Percentiles rank a stretch among this genome's conserved stretches.
phyloP scores from a whole-genome alignment of 2,329 filamentous ascomycete genomes.

The Aspergillus sp. region DNA sequence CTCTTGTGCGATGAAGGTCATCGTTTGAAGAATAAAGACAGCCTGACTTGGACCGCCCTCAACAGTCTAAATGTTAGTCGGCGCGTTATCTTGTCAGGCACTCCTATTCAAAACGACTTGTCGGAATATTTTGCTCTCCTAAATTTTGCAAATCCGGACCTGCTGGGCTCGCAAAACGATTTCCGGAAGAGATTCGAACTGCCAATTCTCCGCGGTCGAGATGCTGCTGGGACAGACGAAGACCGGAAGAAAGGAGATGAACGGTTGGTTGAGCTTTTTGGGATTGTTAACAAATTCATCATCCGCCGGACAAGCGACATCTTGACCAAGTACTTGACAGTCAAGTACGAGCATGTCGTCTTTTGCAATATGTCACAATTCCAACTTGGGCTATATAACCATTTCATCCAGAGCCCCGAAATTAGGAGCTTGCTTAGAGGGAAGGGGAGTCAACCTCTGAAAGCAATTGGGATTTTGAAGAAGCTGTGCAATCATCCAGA shows the following conservation, averaged over 20 bases:
- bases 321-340: conserved; percentile 88
- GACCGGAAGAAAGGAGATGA: conserved; percentile 78
- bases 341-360: conserved; percentile 98
- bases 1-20: conserved; percentile 96
- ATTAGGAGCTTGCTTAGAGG: conserved; percentile 86
- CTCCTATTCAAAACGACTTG: conserved; percentile 96
- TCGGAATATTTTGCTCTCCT: conserved; percentile 95
- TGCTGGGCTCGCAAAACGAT: conserved; percentile 78
- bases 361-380: conserved; percentile 94
- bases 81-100: conserved; percentile 90
- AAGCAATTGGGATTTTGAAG: conserved; percentile 93
- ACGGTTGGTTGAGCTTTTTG: conserved; percentile 68
- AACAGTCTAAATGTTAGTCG: conserved; percentile 84
- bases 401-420: conserved; percentile 91
- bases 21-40: conserved; percentile 92
- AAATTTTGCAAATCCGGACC: conserved; percentile 89
- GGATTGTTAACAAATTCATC: conserved; percentile 93
- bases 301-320: conserved; percentile 97
- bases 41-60: conserved; percentile 83
- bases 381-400: conserved; percentile 87
- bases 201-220: conserved; percentile 81
- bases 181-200: conserved; percentile 92
- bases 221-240: conserved; percentile 76
- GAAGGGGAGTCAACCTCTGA: conserved; percentile 90
- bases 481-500: conserved; percentile 98